phyloP scores from a whole-genome alignment of 2,329 filamentous ascomycete species.

The Claviceps sorghi region DNA sequence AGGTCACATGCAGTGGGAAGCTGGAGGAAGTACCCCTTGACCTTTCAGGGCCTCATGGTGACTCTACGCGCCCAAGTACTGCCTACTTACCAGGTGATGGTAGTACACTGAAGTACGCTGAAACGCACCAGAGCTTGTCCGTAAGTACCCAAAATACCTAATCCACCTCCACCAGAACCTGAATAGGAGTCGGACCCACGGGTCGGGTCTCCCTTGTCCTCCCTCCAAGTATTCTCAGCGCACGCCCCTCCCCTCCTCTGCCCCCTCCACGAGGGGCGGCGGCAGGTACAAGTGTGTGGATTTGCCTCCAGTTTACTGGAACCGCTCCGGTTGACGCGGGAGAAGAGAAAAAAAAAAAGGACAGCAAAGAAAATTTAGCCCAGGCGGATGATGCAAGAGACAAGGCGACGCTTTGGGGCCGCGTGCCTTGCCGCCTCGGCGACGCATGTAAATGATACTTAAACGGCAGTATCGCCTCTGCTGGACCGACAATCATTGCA shows the following conservation, averaged over 20 bases:
- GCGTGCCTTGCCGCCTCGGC: neutral
- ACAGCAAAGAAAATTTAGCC: neutral
- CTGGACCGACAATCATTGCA: neutral
- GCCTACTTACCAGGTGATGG: no score
- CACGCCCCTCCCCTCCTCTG: slow-evolving; percentile 1
- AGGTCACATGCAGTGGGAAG: no score
- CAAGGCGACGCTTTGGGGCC: neutral
- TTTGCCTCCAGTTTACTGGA: slow-evolving; percentile 2
- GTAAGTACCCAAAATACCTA: no score
- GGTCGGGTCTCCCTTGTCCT: neutral
- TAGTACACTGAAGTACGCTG: no score
- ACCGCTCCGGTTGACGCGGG: slow-evolving; percentile 4
- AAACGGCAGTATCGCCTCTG: slow-evolving; percentile 6
- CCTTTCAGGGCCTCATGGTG: no score
- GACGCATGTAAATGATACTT: slow-evolving; percentile 6
- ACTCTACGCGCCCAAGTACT: no score
- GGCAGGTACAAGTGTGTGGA: slow-evolving; percentile 9
- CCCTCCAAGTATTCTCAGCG: neutral
- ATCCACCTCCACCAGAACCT: neutral
- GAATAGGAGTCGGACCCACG: neutral
- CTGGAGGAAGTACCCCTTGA: no score
- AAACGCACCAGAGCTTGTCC: no score
- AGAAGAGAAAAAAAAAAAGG: neutral
- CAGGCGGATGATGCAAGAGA: slow-evolving; percentile 4
- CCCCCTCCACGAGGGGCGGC: slow-evolving; percentile 5